phyloP scores from a whole-genome alignment of 371 early-diverging fungal species.

The Mortierella sp. region DNA sequence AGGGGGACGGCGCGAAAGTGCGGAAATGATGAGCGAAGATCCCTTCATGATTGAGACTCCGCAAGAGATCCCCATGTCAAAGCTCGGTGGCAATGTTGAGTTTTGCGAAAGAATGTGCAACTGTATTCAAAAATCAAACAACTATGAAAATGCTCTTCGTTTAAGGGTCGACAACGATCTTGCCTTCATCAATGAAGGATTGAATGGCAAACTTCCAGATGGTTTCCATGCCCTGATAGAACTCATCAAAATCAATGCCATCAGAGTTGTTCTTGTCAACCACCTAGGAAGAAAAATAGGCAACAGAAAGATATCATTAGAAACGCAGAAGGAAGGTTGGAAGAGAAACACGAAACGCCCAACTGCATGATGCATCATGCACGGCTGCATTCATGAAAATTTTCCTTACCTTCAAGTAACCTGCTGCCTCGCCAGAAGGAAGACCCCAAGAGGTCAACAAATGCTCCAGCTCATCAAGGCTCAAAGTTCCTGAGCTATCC shows the following conservation, averaged over 20 bases:
- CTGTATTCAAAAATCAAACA: neutral
- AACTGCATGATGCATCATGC: neutral
- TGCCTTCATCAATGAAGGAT: constrained; percentile 51
- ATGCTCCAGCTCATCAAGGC: constrained; percentile 35
- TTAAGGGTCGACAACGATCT: constrained; percentile 32
- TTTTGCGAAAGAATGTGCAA: no score
- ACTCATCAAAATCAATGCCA: constrained; percentile 36
- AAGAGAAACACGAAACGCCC: neutral
- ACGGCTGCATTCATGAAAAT: neutral
- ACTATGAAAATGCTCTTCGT: neutral
- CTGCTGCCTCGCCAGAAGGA: constrained; percentile 28
- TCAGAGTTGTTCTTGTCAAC: constrained; percentile 27
- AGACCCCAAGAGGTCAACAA: constrained; percentile 46
- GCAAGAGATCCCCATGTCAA: no score
- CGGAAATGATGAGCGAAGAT: no score
- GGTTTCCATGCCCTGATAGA: constrained; percentile 37
- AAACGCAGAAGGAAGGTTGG: neutral
- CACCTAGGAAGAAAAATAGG: constrained; percentile 1
- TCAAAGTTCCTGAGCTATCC: constrained; percentile 36
- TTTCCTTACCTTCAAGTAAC: constrained; percentile 39
- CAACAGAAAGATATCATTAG: neutral
- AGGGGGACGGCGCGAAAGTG: no score
- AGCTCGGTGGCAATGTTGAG: no score
- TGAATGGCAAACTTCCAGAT: constrained; percentile 51
- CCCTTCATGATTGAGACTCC: no score